phyloP scores from a whole-genome alignment of 345 rosid species.

The Cardamine resedifolia region DNA sequence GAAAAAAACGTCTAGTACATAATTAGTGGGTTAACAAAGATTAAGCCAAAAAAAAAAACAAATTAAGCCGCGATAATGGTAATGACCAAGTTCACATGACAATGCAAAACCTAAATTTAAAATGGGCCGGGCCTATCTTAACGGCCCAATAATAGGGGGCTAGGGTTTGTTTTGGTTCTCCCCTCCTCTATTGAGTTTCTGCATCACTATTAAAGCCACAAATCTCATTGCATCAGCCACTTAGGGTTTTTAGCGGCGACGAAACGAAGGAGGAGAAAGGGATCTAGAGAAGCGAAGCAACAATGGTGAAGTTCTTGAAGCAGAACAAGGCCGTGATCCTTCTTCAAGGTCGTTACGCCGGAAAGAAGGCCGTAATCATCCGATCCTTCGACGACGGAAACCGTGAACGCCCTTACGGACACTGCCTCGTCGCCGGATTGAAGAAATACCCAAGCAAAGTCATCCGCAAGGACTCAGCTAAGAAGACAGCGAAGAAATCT shows the following conservation, averaged over 20 bases:
- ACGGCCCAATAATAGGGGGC: constrained; percentile 8
- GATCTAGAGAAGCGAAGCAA: neutral
- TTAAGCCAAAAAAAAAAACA: too few relatives aligned
- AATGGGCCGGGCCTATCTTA: neutral
- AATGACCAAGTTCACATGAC: too few relatives aligned
- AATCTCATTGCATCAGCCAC: neutral
- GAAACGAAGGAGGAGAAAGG: constrained; percentile 3
- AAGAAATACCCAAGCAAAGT: constrained; percentile 61
- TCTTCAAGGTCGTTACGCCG: constrained; percentile 62
- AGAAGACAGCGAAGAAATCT: constrained; percentile 63
- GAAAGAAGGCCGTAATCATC: constrained; percentile 55
- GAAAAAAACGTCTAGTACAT: neutral
- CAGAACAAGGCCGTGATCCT: constrained; percentile 56
- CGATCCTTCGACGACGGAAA: constrained; percentile 49
- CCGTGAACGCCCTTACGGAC: constrained; percentile 54
- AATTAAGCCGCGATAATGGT: too few relatives aligned
- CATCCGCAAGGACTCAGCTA: constrained; percentile 51
- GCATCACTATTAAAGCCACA: constrained; percentile 19
- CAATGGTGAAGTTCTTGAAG: constrained; percentile 42
- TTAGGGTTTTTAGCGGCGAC: constrained; percentile 30
- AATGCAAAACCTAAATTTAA: neutral
- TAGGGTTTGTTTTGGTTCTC: constrained; percentile 1
- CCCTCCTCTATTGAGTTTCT: neutral
- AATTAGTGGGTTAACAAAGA: neutral
- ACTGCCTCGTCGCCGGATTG: constrained; percentile 58